phyloP scores from a whole-genome alignment of 2,329 filamentous ascomycete genomes.

The Trichoderma sp. region DNA sequence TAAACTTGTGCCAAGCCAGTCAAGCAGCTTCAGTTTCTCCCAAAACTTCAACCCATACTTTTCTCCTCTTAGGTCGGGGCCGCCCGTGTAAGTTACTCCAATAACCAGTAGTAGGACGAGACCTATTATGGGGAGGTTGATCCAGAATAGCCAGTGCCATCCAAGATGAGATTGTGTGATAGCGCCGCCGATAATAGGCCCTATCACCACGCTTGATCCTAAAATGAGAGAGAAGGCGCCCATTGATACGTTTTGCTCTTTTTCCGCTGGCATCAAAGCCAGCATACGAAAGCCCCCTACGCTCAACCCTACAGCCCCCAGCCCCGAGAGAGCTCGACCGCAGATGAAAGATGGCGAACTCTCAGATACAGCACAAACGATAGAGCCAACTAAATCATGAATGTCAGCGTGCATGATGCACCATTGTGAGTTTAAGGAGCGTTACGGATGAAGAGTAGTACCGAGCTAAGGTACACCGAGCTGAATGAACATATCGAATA shows the following conservation, averaged over 20 bases:
- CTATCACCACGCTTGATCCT: not conserved
- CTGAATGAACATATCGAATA: not conserved
- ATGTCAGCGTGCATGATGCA: not conserved
- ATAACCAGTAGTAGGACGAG: not conserved
- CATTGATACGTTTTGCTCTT: not conserved
- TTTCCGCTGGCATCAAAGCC: not conserved
- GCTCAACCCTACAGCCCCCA: conserved; percentile 4
- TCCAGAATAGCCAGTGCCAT: conserved; percentile 12
- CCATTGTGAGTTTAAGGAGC: not conserved
- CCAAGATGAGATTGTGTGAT: not conserved
- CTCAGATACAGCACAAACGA: not conserved
- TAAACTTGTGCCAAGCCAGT: not conserved
- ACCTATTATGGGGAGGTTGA: not conserved
- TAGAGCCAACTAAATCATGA: not conserved
- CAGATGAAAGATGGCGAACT: not conserved
- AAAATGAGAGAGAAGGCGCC: conserved; percentile 1
- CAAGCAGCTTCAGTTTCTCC: not conserved
- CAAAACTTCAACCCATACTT: not conserved
- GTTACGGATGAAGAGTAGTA: not conserved
- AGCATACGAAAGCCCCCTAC: conserved; percentile 8
- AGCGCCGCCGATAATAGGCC: not conserved
- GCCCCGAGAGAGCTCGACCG: not conserved
- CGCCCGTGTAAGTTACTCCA: not conserved
- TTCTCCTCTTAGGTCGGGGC: not conserved
- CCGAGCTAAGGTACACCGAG: not conserved